Base-by-base conservation (phyloP, 2,329 filamentous ascomycete genomes). In the Fusarium sacchari region DNA sequence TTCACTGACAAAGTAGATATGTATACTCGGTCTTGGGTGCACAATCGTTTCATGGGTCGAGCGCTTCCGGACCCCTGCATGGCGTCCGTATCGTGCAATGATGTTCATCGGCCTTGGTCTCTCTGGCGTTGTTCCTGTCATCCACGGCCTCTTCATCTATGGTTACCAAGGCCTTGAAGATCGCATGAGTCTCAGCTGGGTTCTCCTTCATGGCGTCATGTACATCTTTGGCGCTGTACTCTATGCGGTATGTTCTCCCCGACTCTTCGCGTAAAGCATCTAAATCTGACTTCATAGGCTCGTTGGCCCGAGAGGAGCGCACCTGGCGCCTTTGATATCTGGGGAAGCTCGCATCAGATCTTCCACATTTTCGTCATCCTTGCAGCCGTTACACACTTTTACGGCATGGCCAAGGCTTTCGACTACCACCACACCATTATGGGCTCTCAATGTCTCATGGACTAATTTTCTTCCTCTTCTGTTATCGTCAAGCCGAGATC, bases 331-430 rank as follows among this genome's bases (percentile, higher is more conserved):
- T 98, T 96, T 79, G 96, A 99, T 82, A 93, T 98, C 58, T 93
- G 93, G 89, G 96, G 96, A 42, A 95, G 92, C 80, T 97, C 94
- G 26, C 96, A 99, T 82, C 96, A 99, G 84, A 93, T 99, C 73
- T 99, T 99, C 82, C 96, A 99, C 84, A 85, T 97, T 43, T 88
- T 96, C 72, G 95, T 99, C 34, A 86, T 98, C 22, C 82, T 95
- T 69, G 96, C 96, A 1, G 96, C 94, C 1, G 88, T 89, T 3
- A 89, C 92, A 30, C 96, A 99, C 85, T 85, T 98, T 67, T 91
- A 91, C 59, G 95, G 94, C 55, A 88, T 98, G 83, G 80, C 93
- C 36, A 92, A 90, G 82, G 95, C 95, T 8, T 97, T 98, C 83
- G 94, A 97, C 82, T 92, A 93, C 80, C 91, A 94, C 78, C 95